phyloP scores from a whole-genome alignment of 1,284 basidiomycete species.

The Naganishia liquefaciens region DNA sequence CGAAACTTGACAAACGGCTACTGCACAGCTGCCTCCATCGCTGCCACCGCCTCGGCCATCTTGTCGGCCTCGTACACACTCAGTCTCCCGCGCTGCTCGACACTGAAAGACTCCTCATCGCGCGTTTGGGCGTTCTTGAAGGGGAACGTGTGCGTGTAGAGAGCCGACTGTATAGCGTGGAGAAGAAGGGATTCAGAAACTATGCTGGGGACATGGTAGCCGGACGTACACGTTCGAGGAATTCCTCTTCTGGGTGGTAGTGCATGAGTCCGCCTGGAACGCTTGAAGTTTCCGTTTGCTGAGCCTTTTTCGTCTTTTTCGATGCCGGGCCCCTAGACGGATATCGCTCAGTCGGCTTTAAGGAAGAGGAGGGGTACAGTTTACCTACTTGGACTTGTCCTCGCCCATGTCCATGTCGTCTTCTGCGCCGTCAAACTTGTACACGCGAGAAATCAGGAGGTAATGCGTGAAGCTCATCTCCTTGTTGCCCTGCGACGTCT shows the following conservation, averaged over 20 bases:
- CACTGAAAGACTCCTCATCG: conserved; percentile 72
- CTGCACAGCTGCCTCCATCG: conserved; percentile 50
- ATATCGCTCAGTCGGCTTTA: background rate
- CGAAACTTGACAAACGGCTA: background rate
- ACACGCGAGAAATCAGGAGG: conserved; percentile 52
- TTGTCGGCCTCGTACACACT: conserved; percentile 63
- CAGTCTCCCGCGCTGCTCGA: conserved; percentile 73
- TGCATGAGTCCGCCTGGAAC: conserved; percentile 56
- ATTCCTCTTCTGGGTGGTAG: conserved; percentile 85
- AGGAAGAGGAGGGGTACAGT: background rate
- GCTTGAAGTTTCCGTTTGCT: conserved; percentile 48
- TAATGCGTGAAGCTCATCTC: conserved; percentile 45
- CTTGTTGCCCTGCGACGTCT: conserved; percentile 19
- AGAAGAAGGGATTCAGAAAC: background rate
- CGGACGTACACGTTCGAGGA: conserved; percentile 58
- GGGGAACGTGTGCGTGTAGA: conserved; percentile 65
- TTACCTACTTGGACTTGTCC: conserved; percentile 16
- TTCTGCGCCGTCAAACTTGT: conserved; percentile 51
- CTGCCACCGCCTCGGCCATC: conserved; percentile 48
- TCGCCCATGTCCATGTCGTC: conserved; percentile 38
- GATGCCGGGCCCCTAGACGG: conserved; percentile 21
- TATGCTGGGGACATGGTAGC: background rate
- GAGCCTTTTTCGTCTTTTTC: conserved; percentile 48
- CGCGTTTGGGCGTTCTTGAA: conserved; percentile 66
- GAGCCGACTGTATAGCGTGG: conserved; percentile 62